A percentile compares a stretch with the other conserved stretches of the same genome.
Evolutionary conservation across 2,329 filamentous ascomycete species (phyloP).

Genomic region (Colletotrichum tabaci): DNA sequence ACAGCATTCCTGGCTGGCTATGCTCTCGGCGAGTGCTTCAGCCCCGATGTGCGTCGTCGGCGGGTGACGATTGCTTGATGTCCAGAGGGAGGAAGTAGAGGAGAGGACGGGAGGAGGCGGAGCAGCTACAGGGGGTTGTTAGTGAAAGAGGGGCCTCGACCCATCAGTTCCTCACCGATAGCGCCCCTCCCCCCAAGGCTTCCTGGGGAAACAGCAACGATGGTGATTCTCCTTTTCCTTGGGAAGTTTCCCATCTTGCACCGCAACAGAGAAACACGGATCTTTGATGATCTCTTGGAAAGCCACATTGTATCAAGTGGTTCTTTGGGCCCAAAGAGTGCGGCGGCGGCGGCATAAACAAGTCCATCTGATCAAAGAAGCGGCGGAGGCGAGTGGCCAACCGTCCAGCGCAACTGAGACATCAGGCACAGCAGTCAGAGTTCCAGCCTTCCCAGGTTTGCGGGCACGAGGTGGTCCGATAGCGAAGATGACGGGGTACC

Average conservation of each 20-base stretch:
- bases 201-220: slow-evolving; percentile 19
- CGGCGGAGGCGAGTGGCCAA: slow-evolving; percentile 38
- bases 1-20: slow-evolving; percentile 8
- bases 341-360: slow-evolving; percentile 27
- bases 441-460: slow-evolving; percentile 37
- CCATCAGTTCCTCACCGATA: slow-evolving; percentile 35
- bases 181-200: slow-evolving; percentile 4
- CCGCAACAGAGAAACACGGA: background rate
- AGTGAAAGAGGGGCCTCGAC: slow-evolving; percentile 14
- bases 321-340: slow-evolving; percentile 4
- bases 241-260: background rate
- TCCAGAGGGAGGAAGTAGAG: background rate
- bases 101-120: slow-evolving; percentile 22
- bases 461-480: slow-evolving; percentile 19
- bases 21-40: slow-evolving; percentile 30
- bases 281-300: background rate
- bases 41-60: slow-evolving; percentile 30
- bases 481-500: slow-evolving; percentile 15
- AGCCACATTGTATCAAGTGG: background rate
- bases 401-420: slow-evolving; percentile 39
- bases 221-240: background rate
- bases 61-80: slow-evolving; percentile 30
- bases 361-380: slow-evolving; percentile 42
- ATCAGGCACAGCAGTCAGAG: slow-evolving; percentile 36
- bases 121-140: slow-evolving; percentile 24